Conservation (phyloP, 805 yeast species). For the Lipomyces yamanashiensis region DNA sequence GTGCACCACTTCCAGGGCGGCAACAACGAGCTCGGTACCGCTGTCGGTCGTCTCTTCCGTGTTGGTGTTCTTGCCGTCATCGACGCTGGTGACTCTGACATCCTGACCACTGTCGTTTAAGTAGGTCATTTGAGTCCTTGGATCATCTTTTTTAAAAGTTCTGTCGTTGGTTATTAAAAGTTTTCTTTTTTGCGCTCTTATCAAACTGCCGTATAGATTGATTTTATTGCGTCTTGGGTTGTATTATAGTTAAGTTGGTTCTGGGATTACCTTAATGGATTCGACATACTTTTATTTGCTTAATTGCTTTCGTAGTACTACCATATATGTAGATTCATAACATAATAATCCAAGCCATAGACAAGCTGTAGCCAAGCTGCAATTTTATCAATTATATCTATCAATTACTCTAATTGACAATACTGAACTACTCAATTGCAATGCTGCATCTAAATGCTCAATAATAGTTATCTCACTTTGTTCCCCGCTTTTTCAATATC, state of each 20-base stretch:
- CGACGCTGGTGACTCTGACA: constrained; percentile 99
- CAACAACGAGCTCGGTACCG: constrained; percentile 57
- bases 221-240: background rate
- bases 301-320: background rate
- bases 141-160: background rate
- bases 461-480: too few relatives aligned
- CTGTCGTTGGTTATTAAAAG: constrained; percentile 14
- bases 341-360: too few relatives aligned
- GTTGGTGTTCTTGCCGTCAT: constrained; percentile 95
- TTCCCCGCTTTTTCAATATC: too few relatives aligned
- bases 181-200: background rate
- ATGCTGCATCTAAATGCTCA: too few relatives aligned
- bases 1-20: constrained; percentile 79
- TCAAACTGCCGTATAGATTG: background rate
- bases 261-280: constrained; percentile 8
- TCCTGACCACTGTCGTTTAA: constrained; percentile 55
- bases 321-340: too few relatives aligned
- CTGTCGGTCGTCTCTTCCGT: constrained; percentile 99
- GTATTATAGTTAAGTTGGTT: background rate
- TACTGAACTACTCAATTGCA: too few relatives aligned
- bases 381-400: too few relatives aligned
- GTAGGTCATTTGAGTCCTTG: background rate
- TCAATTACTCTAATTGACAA: too few relatives aligned
- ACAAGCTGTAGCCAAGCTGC: too few relatives aligned
- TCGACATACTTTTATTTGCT: background rate